Conservation (phyloP, 2,329 filamentous ascomycete genomes). For the Pseudofabraea citricarpa region DNA sequence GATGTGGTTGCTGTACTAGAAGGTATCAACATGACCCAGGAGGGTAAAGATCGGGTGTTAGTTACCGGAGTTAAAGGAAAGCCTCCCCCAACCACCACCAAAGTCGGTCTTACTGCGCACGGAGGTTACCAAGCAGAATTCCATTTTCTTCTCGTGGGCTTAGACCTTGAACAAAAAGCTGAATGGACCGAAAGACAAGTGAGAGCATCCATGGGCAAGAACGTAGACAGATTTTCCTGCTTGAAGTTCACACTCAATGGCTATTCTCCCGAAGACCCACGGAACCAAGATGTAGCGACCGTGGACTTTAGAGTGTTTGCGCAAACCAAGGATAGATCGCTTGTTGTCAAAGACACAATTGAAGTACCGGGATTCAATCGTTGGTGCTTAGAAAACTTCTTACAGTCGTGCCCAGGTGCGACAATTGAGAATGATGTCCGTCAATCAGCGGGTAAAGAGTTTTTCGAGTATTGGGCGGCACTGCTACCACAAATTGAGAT, state of each 20-base stretch:
- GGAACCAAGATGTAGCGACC: slow-evolving; percentile 42
- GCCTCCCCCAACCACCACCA: slow-evolving; percentile 33
- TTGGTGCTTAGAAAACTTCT: slow-evolving; percentile 14
- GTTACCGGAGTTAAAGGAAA: slow-evolving; percentile 34
- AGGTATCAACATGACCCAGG: slow-evolving; percentile 44
- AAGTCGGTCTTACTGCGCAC: slow-evolving; percentile 38
- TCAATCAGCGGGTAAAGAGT: slow-evolving; percentile 29
- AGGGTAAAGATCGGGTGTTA: slow-evolving; percentile 35
- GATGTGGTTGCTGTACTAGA: slow-evolving; percentile 31
- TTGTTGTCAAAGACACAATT: slow-evolving; percentile 36
- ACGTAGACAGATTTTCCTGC: slow-evolving; percentile 27
- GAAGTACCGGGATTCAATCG: slow-evolving; percentile 15
- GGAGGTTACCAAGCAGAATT: slow-evolving; percentile 41
- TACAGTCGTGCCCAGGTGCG: slow-evolving; percentile 32
- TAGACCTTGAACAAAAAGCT: slow-evolving; percentile 39
- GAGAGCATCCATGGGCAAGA: slow-evolving; percentile 31
- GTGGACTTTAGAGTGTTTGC: slow-evolving; percentile 42
- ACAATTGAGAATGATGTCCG: slow-evolving; percentile 34
- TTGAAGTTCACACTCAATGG: slow-evolving; percentile 32
- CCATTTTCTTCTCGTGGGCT: slow-evolving; percentile 37
- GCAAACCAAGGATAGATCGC: slow-evolving; percentile 35
- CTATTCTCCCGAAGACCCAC: slow-evolving; percentile 32
- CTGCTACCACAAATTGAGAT: slow-evolving; percentile 20
- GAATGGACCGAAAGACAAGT: slow-evolving; percentile 37
- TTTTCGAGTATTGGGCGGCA: slow-evolving; percentile 24